Conservation (phyloP, 2,329 filamentous ascomycete species). For the Sporothrix euskadiensis region DNA sequence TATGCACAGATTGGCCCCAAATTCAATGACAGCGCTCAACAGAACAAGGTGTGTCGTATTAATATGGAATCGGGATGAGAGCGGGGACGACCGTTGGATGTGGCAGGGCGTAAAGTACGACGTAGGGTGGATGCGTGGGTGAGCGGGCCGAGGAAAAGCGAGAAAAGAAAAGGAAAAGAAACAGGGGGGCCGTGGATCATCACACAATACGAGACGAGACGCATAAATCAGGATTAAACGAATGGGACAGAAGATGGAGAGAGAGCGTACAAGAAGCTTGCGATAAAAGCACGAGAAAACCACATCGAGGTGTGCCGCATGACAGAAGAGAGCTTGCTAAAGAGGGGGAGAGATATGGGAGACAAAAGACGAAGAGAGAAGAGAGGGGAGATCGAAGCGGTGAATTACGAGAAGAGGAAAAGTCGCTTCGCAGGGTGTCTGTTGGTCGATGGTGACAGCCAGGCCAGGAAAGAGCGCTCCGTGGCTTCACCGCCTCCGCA, state of each 20-base stretch:
- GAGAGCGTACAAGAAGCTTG: too few species aligned
- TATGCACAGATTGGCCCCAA: background rate
- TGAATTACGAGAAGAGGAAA: background rate
- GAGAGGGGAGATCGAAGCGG: background rate
- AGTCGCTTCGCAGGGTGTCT: background rate
- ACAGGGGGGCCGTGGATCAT: background rate
- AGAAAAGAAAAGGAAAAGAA: background rate
- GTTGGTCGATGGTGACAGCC: background rate
- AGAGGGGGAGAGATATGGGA: background rate
- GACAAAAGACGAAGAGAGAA: background rate
- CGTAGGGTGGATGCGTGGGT: background rate
- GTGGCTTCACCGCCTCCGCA: background rate
- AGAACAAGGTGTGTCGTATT: background rate
- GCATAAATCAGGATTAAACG: background rate
- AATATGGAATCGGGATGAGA: background rate
- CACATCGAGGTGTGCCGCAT: background rate
- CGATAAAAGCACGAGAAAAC: background rate
- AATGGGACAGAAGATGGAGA: background rate
- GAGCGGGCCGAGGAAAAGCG: background rate
- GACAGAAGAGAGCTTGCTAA: background rate
- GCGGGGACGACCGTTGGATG: slow-evolving; percentile 12
- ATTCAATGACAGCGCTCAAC: background rate
- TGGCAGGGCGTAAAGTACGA: background rate
- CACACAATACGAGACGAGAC: background rate
- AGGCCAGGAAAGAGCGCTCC: background rate